Percentiles rank a stretch among this genome's conserved stretches.
phyloP scores from a whole-genome alignment of 225 moss, liverwort and hornwort species.

The Polytrichum formosum region DNA sequence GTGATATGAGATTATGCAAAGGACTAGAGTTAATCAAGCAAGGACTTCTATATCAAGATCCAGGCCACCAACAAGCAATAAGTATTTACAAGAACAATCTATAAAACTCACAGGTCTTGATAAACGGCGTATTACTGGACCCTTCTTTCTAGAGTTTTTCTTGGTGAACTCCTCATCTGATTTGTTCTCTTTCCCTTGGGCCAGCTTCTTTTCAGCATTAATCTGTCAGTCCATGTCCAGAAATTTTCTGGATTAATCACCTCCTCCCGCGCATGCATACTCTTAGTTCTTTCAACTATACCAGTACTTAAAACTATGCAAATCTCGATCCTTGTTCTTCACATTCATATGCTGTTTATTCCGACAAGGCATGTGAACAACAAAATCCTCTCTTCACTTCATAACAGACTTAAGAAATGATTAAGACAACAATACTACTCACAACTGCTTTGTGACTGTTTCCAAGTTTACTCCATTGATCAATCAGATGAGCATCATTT shows the following conservation, averaged over 20 bases:
- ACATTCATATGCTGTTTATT: neutral
- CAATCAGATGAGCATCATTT: no score
- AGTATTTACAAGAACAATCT: no score
- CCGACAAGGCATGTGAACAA: neutral
- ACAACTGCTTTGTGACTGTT: no score
- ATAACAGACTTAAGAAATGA: no score
- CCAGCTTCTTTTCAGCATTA: conserved; percentile 44
- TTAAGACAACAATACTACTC: no score
- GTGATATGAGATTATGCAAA: neutral
- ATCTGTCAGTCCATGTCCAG: conserved; percentile 27
- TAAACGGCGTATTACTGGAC: conserved; percentile 46
- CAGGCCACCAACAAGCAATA: neutral
- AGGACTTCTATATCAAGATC: conserved; percentile 9
- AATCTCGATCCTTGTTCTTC: neutral
- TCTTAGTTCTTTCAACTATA: no score
- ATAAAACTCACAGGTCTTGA: conserved; percentile 73
- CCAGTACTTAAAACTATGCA: no score
- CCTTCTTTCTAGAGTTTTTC: conserved; percentile 50
- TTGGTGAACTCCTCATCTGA: conserved; percentile 38
- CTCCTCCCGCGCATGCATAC: no score
- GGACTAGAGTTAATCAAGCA: neutral
- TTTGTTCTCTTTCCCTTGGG: conserved; percentile 40
- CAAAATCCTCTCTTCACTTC: neutral
- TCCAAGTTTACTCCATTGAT: no score
- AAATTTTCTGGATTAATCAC: neutral